Percentiles rank a stretch among this genome's conserved stretches.
Conservation (phyloP, 1,284 basidiomycete species). For the Tremellales sp. region DNA sequence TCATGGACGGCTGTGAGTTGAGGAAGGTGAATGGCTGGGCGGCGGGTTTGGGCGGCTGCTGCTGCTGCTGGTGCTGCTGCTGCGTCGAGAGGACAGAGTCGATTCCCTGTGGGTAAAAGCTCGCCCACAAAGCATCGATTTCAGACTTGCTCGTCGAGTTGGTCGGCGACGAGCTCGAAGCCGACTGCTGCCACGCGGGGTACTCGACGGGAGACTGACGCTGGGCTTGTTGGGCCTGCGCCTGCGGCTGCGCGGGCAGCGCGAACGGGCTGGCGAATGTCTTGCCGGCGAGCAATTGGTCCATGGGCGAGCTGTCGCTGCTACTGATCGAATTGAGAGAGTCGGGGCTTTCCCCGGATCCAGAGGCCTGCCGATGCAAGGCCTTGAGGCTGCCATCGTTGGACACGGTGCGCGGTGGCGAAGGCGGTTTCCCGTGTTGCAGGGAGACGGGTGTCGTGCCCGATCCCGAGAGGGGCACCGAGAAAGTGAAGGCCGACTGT, state of each 20-base stretch:
- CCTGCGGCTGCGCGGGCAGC: constrained; percentile 8
- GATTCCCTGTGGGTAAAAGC: constrained; percentile 37
- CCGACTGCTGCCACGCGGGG: constrained; percentile 1
- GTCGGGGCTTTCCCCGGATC: constrained; percentile 26
- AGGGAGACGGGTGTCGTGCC: constrained; percentile 7
- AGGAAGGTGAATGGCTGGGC: constrained; percentile 29
- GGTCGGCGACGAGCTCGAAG: constrained; percentile 9
- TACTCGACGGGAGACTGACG: background rate
- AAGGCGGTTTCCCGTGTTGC: constrained; percentile 30
- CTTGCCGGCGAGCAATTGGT: constrained; percentile 15
- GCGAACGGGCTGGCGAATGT: constrained; percentile 16
- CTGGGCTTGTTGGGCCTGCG: constrained; percentile 1
- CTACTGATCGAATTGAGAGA: constrained; percentile 31
- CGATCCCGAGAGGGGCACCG: constrained; percentile 36
- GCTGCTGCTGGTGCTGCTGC: constrained; percentile 7
- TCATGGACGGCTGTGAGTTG: constrained; percentile 27
- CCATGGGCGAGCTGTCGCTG: constrained; percentile 1
- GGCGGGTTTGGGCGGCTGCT: constrained; percentile 3
- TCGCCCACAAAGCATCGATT: constrained; percentile 42
- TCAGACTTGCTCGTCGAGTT: constrained; percentile 25
- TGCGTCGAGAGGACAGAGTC: constrained; percentile 8
- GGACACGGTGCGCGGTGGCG: constrained; percentile 31
- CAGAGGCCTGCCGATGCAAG: constrained; percentile 25
- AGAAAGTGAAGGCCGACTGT: constrained; percentile 47
- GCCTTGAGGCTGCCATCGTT: constrained; percentile 34